Evolutionary conservation across 164 flowering plant species (phyloP).

Genomic region (Magnolia officinalis): DNA sequence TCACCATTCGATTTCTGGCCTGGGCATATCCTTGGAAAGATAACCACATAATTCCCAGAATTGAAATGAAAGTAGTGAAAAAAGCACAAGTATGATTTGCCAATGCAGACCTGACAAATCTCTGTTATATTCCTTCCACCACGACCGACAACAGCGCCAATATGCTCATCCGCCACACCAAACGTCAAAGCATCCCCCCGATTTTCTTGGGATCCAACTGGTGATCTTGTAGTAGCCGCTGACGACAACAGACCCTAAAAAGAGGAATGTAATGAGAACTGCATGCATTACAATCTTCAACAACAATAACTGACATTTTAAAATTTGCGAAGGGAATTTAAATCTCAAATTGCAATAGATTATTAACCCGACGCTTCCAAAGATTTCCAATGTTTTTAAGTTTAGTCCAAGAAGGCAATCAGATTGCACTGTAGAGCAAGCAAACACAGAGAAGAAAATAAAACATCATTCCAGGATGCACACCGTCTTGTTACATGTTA

Average conservation of each 20-base stretch:
- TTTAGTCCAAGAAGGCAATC: neutral
- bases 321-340: neutral
- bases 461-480: no score
- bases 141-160: constrained; percentile 91
- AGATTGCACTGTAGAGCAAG: neutral
- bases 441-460: neutral
- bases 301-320: neutral
- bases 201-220: constrained; percentile 53
- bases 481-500: no score
- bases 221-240: constrained; percentile 10
- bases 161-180: constrained; percentile 89
- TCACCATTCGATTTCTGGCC: neutral
- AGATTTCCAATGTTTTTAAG: neutral
- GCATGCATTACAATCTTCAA: neutral
- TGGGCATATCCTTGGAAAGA: neutral
- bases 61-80: neutral
- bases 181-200: constrained; percentile 65
- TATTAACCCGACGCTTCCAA: neutral
- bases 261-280: neutral
- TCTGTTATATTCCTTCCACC: constrained; percentile 89
- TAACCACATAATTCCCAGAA: neutral
- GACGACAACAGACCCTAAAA: constrained; percentile 14
- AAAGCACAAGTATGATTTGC: neutral
- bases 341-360: neutral
- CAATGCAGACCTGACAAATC: constrained; percentile 67